Base-by-base conservation (phyloP, 2,329 filamentous ascomycete genomes). In the Plenodomus lindquistii region DNA sequence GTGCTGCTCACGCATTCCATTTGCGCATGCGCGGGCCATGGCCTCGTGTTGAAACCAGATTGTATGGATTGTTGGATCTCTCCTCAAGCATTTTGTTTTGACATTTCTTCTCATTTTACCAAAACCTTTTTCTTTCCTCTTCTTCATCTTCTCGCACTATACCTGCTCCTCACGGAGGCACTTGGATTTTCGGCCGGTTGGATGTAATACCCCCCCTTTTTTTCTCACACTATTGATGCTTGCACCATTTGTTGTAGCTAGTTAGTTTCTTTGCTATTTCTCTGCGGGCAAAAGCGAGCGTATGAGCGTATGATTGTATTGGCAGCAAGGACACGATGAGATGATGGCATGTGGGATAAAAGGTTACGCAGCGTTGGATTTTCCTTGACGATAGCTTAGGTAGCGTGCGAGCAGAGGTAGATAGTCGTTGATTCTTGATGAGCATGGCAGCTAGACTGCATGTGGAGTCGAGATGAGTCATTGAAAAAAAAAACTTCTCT, bases 1-100 rank as follows among this genome's bases (percentile, higher is more conserved):
- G 54, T 63, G 61, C 64, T 60, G 67, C 69, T 72, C 67, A 67
- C 67, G 67, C 67, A 67, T 60, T 60, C 55, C 58, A 57, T 54
- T 46, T 55, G 59, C 54, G 54, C 58, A 66, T 62, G 61, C 55
- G 59, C 62, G 59, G 52, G 55, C 55, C 46, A 40, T 46, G 41
- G 48, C 51, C 42, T 54, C 57, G 59, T 51, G 27, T 55, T 51
- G 70, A 50, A 47, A 52, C 42, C 42, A 52, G 50, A 62, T 58
- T 51, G 55, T 57, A 52, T 19, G 37, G 27, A 31, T 31, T 31
- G 27, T 31, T 31, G 27, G 27, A 31, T 31, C 10, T 6, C 15
- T 31, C 11, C 4, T 31, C 11, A 13, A 31, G 27, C 27, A 31
- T 31, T 31, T 31, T 4, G 40, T 38, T 50, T 39, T 46, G 49